Evolutionary conservation across 2,329 filamentous ascomycete genomes (phyloP), one percentile per base, ranked within the genome.

Genomic region (Teratosphaeriaceae sp.): DNA sequence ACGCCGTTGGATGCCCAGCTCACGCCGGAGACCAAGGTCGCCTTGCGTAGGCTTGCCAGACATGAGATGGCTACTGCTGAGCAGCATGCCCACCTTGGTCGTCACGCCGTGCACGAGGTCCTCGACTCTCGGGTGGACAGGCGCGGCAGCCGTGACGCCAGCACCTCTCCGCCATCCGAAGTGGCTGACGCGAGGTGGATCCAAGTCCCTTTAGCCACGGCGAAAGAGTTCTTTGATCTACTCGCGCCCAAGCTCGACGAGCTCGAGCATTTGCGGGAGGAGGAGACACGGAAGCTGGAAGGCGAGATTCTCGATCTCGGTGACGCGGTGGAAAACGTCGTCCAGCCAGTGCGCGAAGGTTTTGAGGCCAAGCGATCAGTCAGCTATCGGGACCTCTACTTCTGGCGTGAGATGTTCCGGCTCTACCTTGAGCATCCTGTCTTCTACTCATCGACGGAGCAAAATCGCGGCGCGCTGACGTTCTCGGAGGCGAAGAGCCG

Each of bases 341-440:
- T 84, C 0, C 77, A 79, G 46, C 84, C 84, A 2, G 75, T 76
- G 42, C 75, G 78, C 16, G 74, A 76, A 45, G 59, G 59, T 13
- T 61, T 50, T 40, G 59, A 62, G 48, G 52, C 56, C n/a, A 58
- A 51, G 30, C 55, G 59, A 4, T 47, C 48, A 15, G 47, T 62
- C 41, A 58, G 53, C 46, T 61, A 62, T 42, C 53, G 59, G 34
- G 84, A 92, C 58, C 66, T 94, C 19, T 78, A 80, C 41, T 75
- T 75, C 27, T 94, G 88, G 88, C 78, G 88, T 38, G 75, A 83
- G 51, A 81, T 94, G 49, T 90, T 94, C 55, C 81, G 88, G 46
- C 67, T 90, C 0, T 94, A 94, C 57, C 67, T 89, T 11, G 82
- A 92, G 43, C 82, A 83, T 6, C 78, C 83, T 42, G 74, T 94